Evolutionary conservation across 2,329 filamentous ascomycete genomes (phyloP), one percentile per base, ranked within the genome.

Genomic region (Ophiosphaerella korrae): DNA sequence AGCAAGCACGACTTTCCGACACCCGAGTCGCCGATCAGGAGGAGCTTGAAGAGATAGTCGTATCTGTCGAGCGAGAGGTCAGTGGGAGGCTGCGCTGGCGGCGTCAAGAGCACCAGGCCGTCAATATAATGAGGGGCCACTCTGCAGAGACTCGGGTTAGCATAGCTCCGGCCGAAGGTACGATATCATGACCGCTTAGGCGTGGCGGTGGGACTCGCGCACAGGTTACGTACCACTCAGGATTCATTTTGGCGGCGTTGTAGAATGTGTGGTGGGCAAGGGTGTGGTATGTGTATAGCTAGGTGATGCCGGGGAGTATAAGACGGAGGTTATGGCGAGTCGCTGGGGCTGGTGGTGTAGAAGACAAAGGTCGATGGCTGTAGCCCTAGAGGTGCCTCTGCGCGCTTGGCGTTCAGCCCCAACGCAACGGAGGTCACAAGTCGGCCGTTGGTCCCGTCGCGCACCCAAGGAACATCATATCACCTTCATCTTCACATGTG

Each of bases 1-100:
- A 99, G 84, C 81, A 99, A 78, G 81, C 94, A 99, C 74, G 94
- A 99, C 88, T 99, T 99, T 88, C 94, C 94, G 74, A 99, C 94
- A 87, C 94, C 94, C 77, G 94, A 99, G 78, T 99, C 94, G 80
- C 94, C 94, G 87, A 99, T 99, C 83, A 99, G 93, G 79, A 99
- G 90, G 65, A 99, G 92, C 88, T 99, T 99, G 88, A 99, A 99
- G 74, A 99, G 92, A 79, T 99, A 99, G 78, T 99, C 94, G 89
- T 99, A 99, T 94, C 94, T 97, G 74, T 49, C 53, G 45, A 21
- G 50, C 45, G 38, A 26, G 42, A 45, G 41, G 64, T 71, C 54
- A 69, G 66, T 53, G 52, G 52, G 52, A 52, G 36, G 38, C 39
- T 45, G 39, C 53, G 39, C 18, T 21, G 46, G 48, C 41, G 51